phyloP scores from a whole-genome alignment of 2,329 filamentous ascomycete species.

The Hypoxylon sp. region DNA sequence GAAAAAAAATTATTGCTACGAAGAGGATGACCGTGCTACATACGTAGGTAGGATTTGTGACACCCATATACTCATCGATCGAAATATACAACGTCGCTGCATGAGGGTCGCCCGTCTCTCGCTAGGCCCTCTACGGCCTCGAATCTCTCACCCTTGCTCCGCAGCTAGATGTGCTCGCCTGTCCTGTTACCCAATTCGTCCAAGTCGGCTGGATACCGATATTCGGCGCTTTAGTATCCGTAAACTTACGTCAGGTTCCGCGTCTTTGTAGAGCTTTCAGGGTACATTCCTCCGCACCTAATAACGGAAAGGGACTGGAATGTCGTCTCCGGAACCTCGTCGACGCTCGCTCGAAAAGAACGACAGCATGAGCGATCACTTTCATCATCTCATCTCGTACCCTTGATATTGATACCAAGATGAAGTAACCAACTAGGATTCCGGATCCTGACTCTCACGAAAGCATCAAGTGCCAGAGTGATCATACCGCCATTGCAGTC shows the following conservation, averaged over 20 bases:
- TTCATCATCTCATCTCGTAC: conserved; percentile 17
- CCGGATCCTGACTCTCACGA: conserved; percentile 6
- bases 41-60: not conserved
- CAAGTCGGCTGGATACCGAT: conserved; percentile 32
- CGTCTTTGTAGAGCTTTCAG: conserved; percentile 18
- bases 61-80: not conserved
- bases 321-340: not conserved
- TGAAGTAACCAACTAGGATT: conserved; percentile 6
- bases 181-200: conserved; percentile 36
- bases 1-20: not conserved
- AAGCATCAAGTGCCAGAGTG: conserved; percentile 4
- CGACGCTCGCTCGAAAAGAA: too few relatives aligned
- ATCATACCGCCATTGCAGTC: conserved; percentile 25
- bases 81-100: conserved; percentile 9
- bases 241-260: conserved; percentile 35
- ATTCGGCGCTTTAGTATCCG: conserved; percentile 32
- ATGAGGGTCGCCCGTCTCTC: conserved; percentile 5
- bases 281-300: conserved; percentile 24
- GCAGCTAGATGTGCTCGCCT: conserved; percentile 29
- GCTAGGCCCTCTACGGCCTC: too few relatives aligned
- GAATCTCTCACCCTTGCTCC: not conserved
- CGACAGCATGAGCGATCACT: conserved; percentile 21
- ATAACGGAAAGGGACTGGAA: conserved; percentile 3
- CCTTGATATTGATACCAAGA: too few relatives aligned
- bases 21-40: not conserved